Conservation (phyloP, 805 yeast genomes). For the Novakomyces olei region DNA sequence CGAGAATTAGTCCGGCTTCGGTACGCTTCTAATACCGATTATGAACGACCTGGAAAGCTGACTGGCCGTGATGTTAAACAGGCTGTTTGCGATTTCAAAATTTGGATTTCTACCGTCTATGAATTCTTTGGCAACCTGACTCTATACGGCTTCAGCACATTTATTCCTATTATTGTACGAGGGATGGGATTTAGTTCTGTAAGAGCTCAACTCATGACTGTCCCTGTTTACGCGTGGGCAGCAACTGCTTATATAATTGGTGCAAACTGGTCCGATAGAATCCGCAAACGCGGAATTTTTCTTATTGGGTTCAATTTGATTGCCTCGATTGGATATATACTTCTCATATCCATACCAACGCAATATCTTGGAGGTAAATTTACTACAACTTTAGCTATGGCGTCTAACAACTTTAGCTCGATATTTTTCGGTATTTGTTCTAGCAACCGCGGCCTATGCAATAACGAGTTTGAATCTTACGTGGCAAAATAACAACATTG, state of each 20-base stretch:
- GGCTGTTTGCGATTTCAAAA: conserved; percentile 1
- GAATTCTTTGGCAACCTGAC: conserved; percentile 13
- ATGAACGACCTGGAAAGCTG: no score
- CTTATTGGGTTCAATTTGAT: conserved; percentile 13
- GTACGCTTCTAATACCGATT: no score
- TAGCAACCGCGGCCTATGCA: background rate
- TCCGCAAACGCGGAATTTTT: conserved; percentile 17
- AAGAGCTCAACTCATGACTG: conserved; percentile 54
- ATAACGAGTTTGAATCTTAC: background rate
- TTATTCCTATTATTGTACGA: conserved; percentile 1
- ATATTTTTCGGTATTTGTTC: no score
- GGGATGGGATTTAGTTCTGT: conserved; percentile 14
- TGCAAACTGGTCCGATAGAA: conserved; percentile 40
- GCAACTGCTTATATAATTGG: conserved; percentile 39
- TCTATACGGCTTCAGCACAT: conserved; percentile 1
- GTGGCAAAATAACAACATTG: conserved; percentile 2
- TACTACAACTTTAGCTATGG: no score
- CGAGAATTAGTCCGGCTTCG: conserved; percentile 21
- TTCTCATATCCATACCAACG: no score
- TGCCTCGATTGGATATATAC: conserved; percentile 13
- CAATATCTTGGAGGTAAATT: no score
- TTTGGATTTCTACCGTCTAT: background rate
- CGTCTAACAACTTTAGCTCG: no score
- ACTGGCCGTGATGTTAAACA: no score
- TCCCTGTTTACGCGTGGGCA: conserved; percentile 64